phyloP scores from a whole-genome alignment of 371 early-diverging fungal species.

The Zopfochytrium polystomum region DNA sequence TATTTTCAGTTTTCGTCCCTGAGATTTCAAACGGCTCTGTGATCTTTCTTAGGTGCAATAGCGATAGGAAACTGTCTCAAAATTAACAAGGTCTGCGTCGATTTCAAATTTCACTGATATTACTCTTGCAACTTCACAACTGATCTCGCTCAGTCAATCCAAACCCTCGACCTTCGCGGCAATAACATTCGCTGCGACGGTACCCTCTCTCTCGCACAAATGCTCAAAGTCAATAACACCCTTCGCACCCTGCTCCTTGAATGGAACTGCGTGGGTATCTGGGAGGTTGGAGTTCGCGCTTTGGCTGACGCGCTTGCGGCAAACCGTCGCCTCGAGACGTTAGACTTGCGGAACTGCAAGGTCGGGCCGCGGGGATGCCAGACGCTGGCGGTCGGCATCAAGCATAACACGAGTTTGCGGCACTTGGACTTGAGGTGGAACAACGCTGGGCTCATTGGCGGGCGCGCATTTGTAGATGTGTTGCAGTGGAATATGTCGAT shows the following conservation, averaged over 20 bases:
- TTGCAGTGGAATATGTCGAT: slow-evolving; percentile 46
- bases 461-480: slow-evolving; percentile 45
- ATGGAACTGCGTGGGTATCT: slow-evolving; percentile 59
- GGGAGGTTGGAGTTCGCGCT: slow-evolving; percentile 48
- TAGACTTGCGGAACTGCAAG: slow-evolving; percentile 58
- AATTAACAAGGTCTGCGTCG: too few species aligned
- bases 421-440: slow-evolving; percentile 54
- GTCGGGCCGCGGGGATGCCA: slow-evolving; percentile 44
- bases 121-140: background rate
- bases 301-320: slow-evolving; percentile 49
- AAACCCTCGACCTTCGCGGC: slow-evolving; percentile 43
- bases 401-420: slow-evolving; percentile 41
- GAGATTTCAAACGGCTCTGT: background rate
- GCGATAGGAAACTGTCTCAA: too few species aligned
- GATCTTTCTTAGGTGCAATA: background rate
- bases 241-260: slow-evolving; percentile 45
- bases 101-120: background rate
- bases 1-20: slow-evolving; percentile 12
- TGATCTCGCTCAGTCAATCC: slow-evolving; percentile 33
- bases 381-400: slow-evolving; percentile 36
- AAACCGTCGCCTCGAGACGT: slow-evolving; percentile 40
- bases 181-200: slow-evolving; percentile 56
- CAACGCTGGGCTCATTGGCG: slow-evolving; percentile 48
- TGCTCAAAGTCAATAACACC: slow-evolving; percentile 45
- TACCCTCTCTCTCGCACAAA: slow-evolving; percentile 47